Conservation (phyloP, 2,329 filamentous ascomycete species). For the Alternaria rosae region DNA sequence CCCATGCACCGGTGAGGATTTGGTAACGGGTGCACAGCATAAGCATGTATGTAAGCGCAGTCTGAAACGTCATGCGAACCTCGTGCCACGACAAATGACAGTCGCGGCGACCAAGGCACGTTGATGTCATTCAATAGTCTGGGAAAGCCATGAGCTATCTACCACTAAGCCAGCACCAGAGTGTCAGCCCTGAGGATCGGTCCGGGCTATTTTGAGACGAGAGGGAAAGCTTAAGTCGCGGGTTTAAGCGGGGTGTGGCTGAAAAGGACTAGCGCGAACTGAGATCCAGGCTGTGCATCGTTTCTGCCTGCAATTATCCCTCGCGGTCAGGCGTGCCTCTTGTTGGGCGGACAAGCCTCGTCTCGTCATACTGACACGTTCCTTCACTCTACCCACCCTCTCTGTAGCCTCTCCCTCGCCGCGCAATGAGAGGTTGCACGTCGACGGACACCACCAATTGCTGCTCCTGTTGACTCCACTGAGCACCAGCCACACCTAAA, state of each 20-base stretch:
- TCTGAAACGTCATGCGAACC: not conserved
- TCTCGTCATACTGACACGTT: conserved; percentile 6
- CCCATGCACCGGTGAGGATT: conserved; percentile 12
- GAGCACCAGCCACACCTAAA: conserved; percentile 16
- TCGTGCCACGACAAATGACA: not conserved
- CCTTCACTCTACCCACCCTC: not conserved
- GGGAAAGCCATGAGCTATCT: not conserved
- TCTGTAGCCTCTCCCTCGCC: not conserved
- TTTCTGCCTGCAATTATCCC: conserved; percentile 15
- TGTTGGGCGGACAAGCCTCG: conserved; percentile 5
- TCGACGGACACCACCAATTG: conserved; percentile 4
- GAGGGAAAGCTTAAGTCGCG: conserved; percentile 14
- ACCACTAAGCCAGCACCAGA: conserved; percentile 1
- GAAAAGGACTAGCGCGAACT: conserved; percentile 1
- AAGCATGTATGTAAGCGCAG: too few relatives aligned
- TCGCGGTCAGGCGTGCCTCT: conserved; percentile 16
- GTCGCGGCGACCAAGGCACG: not conserved
- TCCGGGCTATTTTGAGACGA: conserved; percentile 13
- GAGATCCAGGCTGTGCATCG: conserved; percentile 11
- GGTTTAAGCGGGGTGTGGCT: conserved; percentile 24
- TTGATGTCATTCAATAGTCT: not conserved
- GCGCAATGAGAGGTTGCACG: conserved; percentile 7
- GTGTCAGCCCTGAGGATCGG: not conserved
- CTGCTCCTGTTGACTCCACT: conserved; percentile 5
- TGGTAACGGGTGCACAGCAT: conserved; percentile 12